Conservation (phyloP, 768 basidiomycete genomes). For the Pleurotus cornucopiae region DNA sequence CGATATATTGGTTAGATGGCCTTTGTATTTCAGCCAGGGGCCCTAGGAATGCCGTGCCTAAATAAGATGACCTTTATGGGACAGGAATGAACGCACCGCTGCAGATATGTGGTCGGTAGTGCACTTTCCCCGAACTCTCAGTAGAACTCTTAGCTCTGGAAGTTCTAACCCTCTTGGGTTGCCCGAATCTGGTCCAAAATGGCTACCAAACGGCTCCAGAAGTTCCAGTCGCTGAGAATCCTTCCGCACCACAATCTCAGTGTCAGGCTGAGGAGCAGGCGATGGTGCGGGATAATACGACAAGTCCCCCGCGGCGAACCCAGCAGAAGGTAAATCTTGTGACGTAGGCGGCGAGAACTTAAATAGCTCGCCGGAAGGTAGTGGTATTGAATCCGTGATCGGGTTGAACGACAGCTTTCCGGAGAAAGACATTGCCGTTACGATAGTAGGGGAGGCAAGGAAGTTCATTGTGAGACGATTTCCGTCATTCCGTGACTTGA, state of each 20-base stretch:
- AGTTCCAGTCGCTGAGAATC: slow-evolving; percentile 84
- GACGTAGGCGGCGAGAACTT: slow-evolving; percentile 83
- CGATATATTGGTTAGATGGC: slow-evolving; percentile 92
- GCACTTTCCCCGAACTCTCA: slow-evolving; percentile 96
- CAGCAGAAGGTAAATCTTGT: slow-evolving; percentile 75
- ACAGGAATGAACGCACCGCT: slow-evolving; percentile 51
- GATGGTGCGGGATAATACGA: slow-evolving; percentile 73
- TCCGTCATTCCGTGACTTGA: slow-evolving; percentile 94
- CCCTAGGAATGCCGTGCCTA: slow-evolving; percentile 46
- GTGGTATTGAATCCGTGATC: slow-evolving; percentile 62
- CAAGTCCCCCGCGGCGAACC: slow-evolving; percentile 74
- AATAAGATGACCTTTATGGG: slow-evolving; percentile 1
- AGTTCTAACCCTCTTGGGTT: slow-evolving; percentile 66
- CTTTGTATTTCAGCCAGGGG: slow-evolving; percentile 99
- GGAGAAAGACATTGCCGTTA: slow-evolving; percentile 96
- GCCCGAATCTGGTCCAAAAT: slow-evolving; percentile 49
- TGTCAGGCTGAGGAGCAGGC: slow-evolving; percentile 73
- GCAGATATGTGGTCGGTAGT: slow-evolving; percentile 99
- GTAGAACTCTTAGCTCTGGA: slow-evolving; percentile 75
- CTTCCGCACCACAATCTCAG: slow-evolving; percentile 71
- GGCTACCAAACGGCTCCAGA: slow-evolving; percentile 79
- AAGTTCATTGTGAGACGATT: slow-evolving; percentile 96
- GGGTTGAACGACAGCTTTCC: slow-evolving; percentile 95
- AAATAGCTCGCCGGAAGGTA: slow-evolving; percentile 74
- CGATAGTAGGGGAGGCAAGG: slow-evolving; percentile 93